Evolutionary conservation across 179 eudicot species (phyloP).

Genomic region (Gypsophila paniculata): DNA sequence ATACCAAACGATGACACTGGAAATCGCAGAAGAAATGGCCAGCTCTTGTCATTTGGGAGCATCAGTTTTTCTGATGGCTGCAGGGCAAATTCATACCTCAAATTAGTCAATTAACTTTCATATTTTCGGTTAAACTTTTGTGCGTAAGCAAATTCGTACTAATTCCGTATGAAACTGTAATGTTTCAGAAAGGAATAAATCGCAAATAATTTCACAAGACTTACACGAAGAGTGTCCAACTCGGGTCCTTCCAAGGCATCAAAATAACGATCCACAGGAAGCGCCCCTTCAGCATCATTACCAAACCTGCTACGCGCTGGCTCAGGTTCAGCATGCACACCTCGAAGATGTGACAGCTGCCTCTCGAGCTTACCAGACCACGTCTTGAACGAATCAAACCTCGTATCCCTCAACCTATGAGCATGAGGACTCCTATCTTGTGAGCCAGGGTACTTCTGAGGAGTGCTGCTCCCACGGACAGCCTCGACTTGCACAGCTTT

Average conservation of each 20-base stretch:
- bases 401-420: conserved; percentile 42
- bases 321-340: conserved; percentile 43
- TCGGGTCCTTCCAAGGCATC: conserved; percentile 93
- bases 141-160: neutral
- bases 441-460: conserved; percentile 18
- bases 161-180: neutral
- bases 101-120: neutral
- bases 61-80: conserved; percentile 75
- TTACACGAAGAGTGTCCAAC: conserved; percentile 71
- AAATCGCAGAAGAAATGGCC: conserved; percentile 92
- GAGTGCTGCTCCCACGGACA: conserved; percentile 19
- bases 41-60: conserved; percentile 74
- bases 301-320: conserved; percentile 25
- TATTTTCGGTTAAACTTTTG: neutral
- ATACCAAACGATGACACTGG: conserved; percentile 78
- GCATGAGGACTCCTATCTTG: conserved; percentile 30
- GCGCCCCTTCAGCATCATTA: conserved; percentile 29
- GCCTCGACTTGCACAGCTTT: conserved; percentile 32
- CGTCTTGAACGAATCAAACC: conserved; percentile 71
- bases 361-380: conserved; percentile 81
- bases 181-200: neutral
- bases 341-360: conserved; percentile 50
- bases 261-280: conserved; percentile 74
- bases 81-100: neutral
- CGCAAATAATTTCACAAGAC: conserved; percentile 7